A percentile compares a stretch with the other conserved stretches of the same genome.
These are phyloP conservation scores for Dipteronia dyeriana DNA, from an alignment of 345 rosid genomes.

Conservation along the genomic window DNA sequence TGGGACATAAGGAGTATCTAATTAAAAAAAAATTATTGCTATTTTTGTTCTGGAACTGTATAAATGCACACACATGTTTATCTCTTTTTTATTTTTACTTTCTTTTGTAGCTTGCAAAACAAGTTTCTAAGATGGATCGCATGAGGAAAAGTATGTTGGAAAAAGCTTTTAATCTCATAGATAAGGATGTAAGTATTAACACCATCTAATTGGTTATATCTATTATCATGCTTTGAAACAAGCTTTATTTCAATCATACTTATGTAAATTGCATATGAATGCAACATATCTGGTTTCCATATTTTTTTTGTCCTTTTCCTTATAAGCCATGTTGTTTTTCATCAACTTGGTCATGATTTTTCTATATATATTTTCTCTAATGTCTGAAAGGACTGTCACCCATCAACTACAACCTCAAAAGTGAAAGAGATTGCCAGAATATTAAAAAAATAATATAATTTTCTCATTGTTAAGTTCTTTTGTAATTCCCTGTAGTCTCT, in stretches of 20 bases:
- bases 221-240: conserved; percentile 16
- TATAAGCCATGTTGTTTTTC: conserved; percentile 3
- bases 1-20: background rate
- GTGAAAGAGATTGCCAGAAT: background rate
- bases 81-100: background rate
- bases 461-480: background rate
- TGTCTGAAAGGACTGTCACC: background rate
- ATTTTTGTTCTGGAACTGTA: background rate
- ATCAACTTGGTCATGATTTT: conserved; percentile 7
- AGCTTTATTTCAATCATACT: conserved; percentile 9
- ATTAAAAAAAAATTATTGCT: background rate
- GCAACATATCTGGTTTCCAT: conserved; percentile 10
- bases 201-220: conserved; percentile 16
- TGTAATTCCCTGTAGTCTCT: background rate
- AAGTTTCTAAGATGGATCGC: conserved; percentile 76
- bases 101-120: conserved; percentile 72
- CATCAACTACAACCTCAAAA: background rate
- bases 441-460: no score
- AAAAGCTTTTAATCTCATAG: conserved; percentile 85
- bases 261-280: background rate
- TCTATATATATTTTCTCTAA: no score
- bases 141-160: conserved; percentile 62
- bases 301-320: background rate
- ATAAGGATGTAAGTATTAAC: conserved; percentile 59
- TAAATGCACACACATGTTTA: conserved; percentile 10